Evolutionary conservation across 352 stramenopile genomes (phyloP), one percentile per base, ranked within the genome.

Genomic region (Thalassiosira ordinaria): DNA sequence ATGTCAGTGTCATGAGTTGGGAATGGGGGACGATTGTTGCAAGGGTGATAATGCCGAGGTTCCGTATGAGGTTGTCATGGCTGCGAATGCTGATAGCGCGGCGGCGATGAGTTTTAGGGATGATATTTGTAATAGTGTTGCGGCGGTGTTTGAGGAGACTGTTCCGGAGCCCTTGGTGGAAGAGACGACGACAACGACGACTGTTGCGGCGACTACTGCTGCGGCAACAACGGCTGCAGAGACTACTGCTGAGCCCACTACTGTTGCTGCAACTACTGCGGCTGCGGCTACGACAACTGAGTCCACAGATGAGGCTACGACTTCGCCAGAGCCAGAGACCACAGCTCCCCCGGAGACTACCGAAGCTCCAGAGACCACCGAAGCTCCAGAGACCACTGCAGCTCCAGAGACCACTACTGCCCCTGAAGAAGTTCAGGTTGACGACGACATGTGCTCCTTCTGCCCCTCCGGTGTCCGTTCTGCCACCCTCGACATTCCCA

Each of bases 11-110:
- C 2, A 14, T 4, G 39, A 51, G 4, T 22, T 68, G 35, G 59
- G 59, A 9, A 41, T 68, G 59, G 59, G 59, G 2, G 4, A 53
- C 16, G 18, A 35, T 26, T 68, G 59, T 27, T 68, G 59, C 26
- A 27, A 2, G 35, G 59, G 59, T 3, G 59, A 20, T 9, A 18
- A 35, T 52, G 59, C 59, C 4, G 59, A 68, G 59, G 55, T 68
- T 35, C 59, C 59, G n/a, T 9, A 55, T 20, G 27, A 16, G 7
- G 49, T 14, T 13, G 22, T 59, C 3, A 59, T 35, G 49, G 7
- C 7, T 29, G 22, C 27, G 7, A 11, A 27, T 29, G 16, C 1
- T 6, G 47, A 60, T 26, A 44, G 53, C 9, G 53, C 2, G 2
- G 13, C 3, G 53, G 53, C 53, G 26, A 46, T 14, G 24, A 26